phyloP scores from a whole-genome alignment of 768 basidiomycete genomes.

The Tylopilus intermedius region DNA sequence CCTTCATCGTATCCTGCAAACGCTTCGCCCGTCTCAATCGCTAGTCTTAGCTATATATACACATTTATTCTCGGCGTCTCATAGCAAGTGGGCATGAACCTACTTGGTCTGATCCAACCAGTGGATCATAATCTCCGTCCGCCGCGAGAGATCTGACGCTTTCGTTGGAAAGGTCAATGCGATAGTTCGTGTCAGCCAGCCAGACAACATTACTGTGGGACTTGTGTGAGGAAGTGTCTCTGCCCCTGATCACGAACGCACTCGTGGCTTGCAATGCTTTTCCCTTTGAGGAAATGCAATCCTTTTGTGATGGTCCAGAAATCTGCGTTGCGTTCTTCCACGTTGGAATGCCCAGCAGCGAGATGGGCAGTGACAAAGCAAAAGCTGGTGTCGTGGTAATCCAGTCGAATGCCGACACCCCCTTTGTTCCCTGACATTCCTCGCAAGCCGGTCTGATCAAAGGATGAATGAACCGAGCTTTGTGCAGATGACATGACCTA shows the following conservation, averaged over 20 bases:
- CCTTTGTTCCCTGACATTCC: conserved; percentile 99
- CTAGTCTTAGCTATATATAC: conserved; percentile 56
- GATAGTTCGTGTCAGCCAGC: conserved; percentile 95
- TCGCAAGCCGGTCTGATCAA: conserved; percentile 67
- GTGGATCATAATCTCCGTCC: conserved; percentile 60
- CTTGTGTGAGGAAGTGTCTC: conserved; percentile 5
- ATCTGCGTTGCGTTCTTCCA: conserved; percentile 88
- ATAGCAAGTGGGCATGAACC: conserved; percentile 7
- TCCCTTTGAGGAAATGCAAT: conserved; percentile 85
- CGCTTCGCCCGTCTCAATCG: conserved; percentile 65
- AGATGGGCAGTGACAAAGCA: conserved; percentile 96
- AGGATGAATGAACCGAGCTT: not conserved
- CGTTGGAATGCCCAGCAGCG: conserved; percentile 89
- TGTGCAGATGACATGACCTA: conserved; percentile 23
- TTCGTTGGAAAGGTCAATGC: conserved; percentile 82
- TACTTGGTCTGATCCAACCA: conserved; percentile 86
- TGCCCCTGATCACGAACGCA: conserved; percentile 36
- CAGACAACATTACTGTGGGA: conserved; percentile 79
- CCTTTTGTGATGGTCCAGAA: conserved; percentile 83
- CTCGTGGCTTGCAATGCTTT: conserved; percentile 88
- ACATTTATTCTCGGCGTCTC: not conserved
- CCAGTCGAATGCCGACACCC: conserved; percentile 88
- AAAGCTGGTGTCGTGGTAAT: conserved; percentile 86
- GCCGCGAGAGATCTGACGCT: conserved; percentile 65
- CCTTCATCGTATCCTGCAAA: conserved; percentile 88